phyloP scores from a whole-genome alignment of 148 eudicot species.

The Simmondsia chinensis region DNA sequence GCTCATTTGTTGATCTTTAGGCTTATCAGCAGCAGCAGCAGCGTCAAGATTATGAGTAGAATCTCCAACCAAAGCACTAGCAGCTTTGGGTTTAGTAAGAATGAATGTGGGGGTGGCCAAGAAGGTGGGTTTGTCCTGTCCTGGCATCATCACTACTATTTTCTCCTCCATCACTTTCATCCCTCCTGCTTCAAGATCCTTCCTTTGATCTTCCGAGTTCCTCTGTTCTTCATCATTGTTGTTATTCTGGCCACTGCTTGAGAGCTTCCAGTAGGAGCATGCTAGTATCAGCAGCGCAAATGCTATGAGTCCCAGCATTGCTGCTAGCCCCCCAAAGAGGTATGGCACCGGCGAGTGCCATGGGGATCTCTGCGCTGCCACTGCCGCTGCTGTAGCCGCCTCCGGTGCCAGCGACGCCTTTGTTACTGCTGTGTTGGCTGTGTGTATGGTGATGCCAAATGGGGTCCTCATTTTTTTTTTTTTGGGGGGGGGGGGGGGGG shows the following conservation, averaged over 20 bases:
- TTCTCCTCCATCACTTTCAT: conserved; percentile 41
- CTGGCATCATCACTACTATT: conserved; percentile 75
- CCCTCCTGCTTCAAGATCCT: conserved; percentile 14
- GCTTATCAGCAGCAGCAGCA: too few species aligned
- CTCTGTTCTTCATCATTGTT: conserved; percentile 9
- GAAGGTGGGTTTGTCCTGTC: conserved; percentile 55
- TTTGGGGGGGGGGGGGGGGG: neutral
- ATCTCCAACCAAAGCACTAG: neutral
- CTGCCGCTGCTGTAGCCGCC: neutral
- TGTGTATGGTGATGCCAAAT: neutral
- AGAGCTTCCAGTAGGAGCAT: conserved; percentile 62
- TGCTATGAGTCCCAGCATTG: conserved; percentile 74
- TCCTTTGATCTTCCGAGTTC: conserved; percentile 23
- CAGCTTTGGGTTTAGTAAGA: conserved; percentile 9
- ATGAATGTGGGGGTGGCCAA: conserved; percentile 57
- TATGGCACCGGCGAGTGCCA: conserved; percentile 92
- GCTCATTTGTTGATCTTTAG: too few species aligned
- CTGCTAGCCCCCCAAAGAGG: conserved; percentile 72
- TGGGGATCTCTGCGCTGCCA: conserved; percentile 20
- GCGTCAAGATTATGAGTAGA: too few species aligned
- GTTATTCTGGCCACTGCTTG: conserved; percentile 10
- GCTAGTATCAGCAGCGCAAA: conserved; percentile 70
- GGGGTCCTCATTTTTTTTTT: conserved; percentile 12
- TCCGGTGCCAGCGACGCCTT: neutral
- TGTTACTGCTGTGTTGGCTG: conserved; percentile 1